Percentiles rank a stretch among this genome's conserved stretches.
Conservation (phyloP, 1,284 basidiomycete species). For the Chalciporus sp. region DNA sequence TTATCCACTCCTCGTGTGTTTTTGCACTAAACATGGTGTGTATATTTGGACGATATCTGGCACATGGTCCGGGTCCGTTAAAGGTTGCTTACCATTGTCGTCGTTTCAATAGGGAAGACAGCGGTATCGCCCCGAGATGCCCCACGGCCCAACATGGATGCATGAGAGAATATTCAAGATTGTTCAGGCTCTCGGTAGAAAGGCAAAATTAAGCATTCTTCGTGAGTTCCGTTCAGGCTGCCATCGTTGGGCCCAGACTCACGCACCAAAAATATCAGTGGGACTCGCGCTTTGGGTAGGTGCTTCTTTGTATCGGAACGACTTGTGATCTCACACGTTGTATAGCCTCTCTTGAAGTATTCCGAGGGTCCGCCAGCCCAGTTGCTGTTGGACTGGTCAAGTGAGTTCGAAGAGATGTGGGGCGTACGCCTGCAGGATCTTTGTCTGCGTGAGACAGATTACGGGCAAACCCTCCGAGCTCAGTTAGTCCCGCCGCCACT, state of each 20-base stretch:
- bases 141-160: constrained; percentile 49
- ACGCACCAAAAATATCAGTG: constrained; percentile 43
- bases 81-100: constrained; percentile 1
- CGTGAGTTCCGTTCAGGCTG: constrained; percentile 47
- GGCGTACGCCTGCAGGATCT: constrained; percentile 54
- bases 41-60: constrained; percentile 16
- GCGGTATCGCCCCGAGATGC: constrained; percentile 31
- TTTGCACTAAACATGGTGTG: constrained; percentile 66
- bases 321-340: constrained; percentile 14
- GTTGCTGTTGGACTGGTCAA: constrained; percentile 54
- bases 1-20: constrained; percentile 63
- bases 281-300: constrained; percentile 66
- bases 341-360: constrained; percentile 67
- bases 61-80: background rate
- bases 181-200: constrained; percentile 59
- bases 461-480: constrained; percentile 16
- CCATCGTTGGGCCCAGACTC: constrained; percentile 7
- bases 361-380: constrained; percentile 52
- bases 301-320: constrained; percentile 3
- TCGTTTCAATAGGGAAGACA: constrained; percentile 29
- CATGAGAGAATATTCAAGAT: constrained; percentile 59
- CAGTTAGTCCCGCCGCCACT: constrained; percentile 21
- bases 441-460: constrained; percentile 16
- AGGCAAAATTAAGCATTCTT: constrained; percentile 67
- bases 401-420: constrained; percentile 65